A percentile compares a stretch with the other conserved stretches of the same genome.
Evolutionary conservation across 1,284 basidiomycete species (phyloP).

Genomic region (Trichosporon sp.): DNA sequence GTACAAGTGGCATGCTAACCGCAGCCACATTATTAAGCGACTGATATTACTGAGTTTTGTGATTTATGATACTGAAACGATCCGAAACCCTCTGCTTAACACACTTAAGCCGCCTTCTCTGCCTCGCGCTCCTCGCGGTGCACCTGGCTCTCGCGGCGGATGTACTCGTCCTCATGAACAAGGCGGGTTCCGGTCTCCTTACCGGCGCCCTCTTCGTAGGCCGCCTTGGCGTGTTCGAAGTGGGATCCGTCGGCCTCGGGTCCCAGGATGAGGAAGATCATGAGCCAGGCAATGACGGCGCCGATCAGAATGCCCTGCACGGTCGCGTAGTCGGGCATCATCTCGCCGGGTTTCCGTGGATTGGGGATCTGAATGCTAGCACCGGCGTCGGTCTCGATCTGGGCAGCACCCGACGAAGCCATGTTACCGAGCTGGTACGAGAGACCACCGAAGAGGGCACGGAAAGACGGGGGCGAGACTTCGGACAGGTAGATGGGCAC

Average conservation of each 20-base stretch:
- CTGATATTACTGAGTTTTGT: background rate
- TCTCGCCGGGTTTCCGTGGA: conserved; percentile 47
- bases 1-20: conserved; percentile 1
- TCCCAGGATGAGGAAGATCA: conserved; percentile 58
- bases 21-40: background rate
- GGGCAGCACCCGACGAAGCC: conserved; percentile 82
- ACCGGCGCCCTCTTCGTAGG: conserved; percentile 73
- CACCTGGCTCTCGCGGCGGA: background rate
- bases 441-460: conserved; percentile 88
- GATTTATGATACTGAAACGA: too few relatives aligned
- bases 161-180: conserved; percentile 12
- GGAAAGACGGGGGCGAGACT: conserved; percentile 79
- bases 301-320: conserved; percentile 86
- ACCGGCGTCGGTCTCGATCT: conserved; percentile 81
- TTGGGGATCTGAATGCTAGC: conserved; percentile 38
- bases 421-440: conserved; percentile 77
- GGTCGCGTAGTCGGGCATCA: conserved; percentile 77
- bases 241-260: conserved; percentile 69
- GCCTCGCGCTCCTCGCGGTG: background rate
- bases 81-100: too few relatives aligned
- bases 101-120: background rate
- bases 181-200: conserved; percentile 9
- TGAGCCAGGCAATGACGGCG: conserved; percentile 55
- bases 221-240: conserved; percentile 79
- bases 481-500: conserved; percentile 69